Evolutionary conservation across 805 yeast genomes (phyloP).

Genomic region (Starmera amethionina): DNA sequence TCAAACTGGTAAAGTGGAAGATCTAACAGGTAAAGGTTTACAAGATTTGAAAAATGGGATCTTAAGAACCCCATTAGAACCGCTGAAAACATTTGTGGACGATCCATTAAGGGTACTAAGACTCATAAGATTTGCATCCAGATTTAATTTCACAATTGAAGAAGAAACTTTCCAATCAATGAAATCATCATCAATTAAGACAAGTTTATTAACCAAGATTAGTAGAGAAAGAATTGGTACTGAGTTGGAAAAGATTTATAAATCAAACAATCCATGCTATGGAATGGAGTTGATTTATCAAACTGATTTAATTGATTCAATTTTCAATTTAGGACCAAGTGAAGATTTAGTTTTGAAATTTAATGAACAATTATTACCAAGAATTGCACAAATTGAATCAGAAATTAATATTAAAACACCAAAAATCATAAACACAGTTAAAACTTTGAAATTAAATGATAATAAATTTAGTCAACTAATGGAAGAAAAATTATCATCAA

Average conservation of each 20-base stretch:
- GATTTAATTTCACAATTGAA: constrained; percentile 63
- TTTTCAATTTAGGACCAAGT: constrained; percentile 35
- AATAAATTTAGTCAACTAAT: too few relatives aligned
- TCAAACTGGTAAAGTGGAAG: constrained; percentile 62
- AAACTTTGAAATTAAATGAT: too few relatives aligned
- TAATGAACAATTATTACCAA: constrained; percentile 7
- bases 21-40: constrained; percentile 70
- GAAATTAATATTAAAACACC: too few relatives aligned
- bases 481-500: too few relatives aligned
- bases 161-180: constrained; percentile 48
- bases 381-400: neutral
- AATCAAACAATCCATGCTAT: constrained; percentile 47
- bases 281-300: constrained; percentile 53
- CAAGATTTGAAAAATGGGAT: constrained; percentile 61
- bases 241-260: constrained; percentile 71
- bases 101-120: constrained; percentile 90
- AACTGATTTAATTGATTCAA: constrained; percentile 43
- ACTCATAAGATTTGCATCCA: constrained; percentile 75
- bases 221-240: constrained; percentile 86
- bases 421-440: too few relatives aligned
- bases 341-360: constrained; percentile 13
- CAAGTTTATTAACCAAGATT: constrained; percentile 59
- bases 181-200: constrained; percentile 45
- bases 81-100: constrained; percentile 77
- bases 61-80: constrained; percentile 81